Conservation (phyloP, 352 stramenopile genomes). For the Phytopythium montanum region DNA sequence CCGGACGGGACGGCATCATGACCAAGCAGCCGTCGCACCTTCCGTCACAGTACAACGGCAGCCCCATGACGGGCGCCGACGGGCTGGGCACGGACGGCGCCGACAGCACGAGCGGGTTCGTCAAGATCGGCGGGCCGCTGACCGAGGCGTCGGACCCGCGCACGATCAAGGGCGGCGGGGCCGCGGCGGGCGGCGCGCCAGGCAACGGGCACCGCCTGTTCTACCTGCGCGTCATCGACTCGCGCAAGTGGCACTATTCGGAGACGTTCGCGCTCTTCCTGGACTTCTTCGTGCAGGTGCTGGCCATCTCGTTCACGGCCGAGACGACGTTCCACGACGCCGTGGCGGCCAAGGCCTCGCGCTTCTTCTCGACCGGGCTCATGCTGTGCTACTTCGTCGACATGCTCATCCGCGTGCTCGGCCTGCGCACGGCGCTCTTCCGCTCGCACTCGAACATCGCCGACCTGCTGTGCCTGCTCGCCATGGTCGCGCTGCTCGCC, state of each 20-base stretch:
- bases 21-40: constrained; percentile 5
- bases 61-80: constrained; percentile 19
- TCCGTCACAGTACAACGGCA: constrained; percentile 8
- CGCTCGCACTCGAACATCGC: constrained; percentile 82
- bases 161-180: constrained; percentile 43
- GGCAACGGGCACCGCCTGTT: constrained; percentile 69
- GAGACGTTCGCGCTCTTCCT: constrained; percentile 83
- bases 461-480: constrained; percentile 67
- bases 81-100: constrained; percentile 8
- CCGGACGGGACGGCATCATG: neutral
- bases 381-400: constrained; percentile 84
- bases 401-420: constrained; percentile 75
- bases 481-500: constrained; percentile 52
- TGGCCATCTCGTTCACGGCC: constrained; percentile 76
- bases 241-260: constrained; percentile 87
- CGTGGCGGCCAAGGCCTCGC: constrained; percentile 61
- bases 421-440: constrained; percentile 68
- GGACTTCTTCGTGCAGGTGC: constrained; percentile 83
- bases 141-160: constrained; percentile 69
- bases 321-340: constrained; percentile 56
- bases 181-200: constrained; percentile 14
- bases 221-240: constrained; percentile 81
- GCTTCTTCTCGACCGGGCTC: constrained; percentile 67
- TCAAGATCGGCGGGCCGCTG: constrained; percentile 78
- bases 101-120: constrained; percentile 40